Base-by-base conservation (phyloP, 805 yeast species). In the Candida fluviatilis region DNA sequence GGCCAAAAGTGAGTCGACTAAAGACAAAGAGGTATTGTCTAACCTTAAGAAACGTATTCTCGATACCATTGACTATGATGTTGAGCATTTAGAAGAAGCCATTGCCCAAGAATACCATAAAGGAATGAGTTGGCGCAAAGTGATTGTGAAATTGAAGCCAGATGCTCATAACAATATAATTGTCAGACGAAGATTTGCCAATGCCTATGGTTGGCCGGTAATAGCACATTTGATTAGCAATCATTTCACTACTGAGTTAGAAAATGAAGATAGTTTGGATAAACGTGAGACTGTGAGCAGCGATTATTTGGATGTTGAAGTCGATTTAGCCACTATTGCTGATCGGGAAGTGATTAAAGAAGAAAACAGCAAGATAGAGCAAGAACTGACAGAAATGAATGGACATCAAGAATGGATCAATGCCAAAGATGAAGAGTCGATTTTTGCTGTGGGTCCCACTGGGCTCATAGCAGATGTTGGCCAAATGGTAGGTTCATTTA, bases 131-230 rank as follows among this genome's bases (percentile, higher is more conserved):
- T 91, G 99, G 99, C 67, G 97, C 31, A 91, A 91, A 60, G 96
- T 93, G 2, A 62, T 93, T 18, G 96, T 90, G 1, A 79, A 79
- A 31, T 63, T 93, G 46, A 76, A 80, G 46, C 96, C 97, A 0
- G 99, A 91, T 58, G 96, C 99, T 0, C 99, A 91, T 55, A 91
- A 91, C 52, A 91, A 89, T 52, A 89, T 93, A 19, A 72, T 87
- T 18, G 98, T 91, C 1, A 69, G 99, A 45, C 71, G 99, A 48
- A 65, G 86, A 44, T 93, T 86, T 66, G 82, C 95, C 4, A 91
- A 91, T 61, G 93, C 96, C 0, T 90, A 83, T 61, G 99, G 99
- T 2, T 88, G 96, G 93, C 87, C 85, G 1, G 95, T 88, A 0
- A 71, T 91, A n/a, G 83, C 82, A 31, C 96, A 91, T 58, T 51